Base-by-base conservation (phyloP, 495 filamentous ascomycete genomes). In the Tricharina praecox region DNA sequence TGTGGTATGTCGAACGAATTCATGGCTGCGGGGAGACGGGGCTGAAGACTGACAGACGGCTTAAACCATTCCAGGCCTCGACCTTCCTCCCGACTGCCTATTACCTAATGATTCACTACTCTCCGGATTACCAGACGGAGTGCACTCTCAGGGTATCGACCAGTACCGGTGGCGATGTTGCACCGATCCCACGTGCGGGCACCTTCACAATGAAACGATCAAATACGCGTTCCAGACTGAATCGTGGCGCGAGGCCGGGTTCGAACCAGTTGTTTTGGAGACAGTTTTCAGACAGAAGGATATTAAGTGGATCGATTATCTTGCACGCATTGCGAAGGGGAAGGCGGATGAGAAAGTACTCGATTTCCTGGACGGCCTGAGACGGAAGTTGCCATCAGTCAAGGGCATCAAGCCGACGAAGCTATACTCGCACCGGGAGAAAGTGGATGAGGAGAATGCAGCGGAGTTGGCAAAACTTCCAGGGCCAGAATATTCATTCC, bases 191-290 rank as follows among this genome's bases (percentile, higher is more conserved):
- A n/a, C n/a, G n/a, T 62, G 59, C 26, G 25, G 40, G 20, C 48
- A 54, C 13, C 49, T 55, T 20, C 61, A 54, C 48, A 61, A 62
- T 21, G 59, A 62, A 20, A 58, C 30, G 19, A 4, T 58, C 3
- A 48, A 33, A 45, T 62, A 55, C 26, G 53, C 51, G 19, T 62
- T 62, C 18, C 59, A 62, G 33, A 62, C 59, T 34, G 23, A 30
- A 21, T 42, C 51, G 19, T 62, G 59, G 59, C 41, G 23, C 13
- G 33, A 50, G 25, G 51, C 53, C 8, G 30, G 35, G 3, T 61
- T 62, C 19, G 32, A 38, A 4, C 36, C 25, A 7, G 24, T 55
- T 10, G 1, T 50, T 13, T 21, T 62, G 11, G 40, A 18, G 19
- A 16, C 50, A 23, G 58, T 62, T 23, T 47, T 21, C 25, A 59